phyloP scores from a whole-genome alignment of 352 stramenopile species.

The Phytophthora pinifolia region DNA sequence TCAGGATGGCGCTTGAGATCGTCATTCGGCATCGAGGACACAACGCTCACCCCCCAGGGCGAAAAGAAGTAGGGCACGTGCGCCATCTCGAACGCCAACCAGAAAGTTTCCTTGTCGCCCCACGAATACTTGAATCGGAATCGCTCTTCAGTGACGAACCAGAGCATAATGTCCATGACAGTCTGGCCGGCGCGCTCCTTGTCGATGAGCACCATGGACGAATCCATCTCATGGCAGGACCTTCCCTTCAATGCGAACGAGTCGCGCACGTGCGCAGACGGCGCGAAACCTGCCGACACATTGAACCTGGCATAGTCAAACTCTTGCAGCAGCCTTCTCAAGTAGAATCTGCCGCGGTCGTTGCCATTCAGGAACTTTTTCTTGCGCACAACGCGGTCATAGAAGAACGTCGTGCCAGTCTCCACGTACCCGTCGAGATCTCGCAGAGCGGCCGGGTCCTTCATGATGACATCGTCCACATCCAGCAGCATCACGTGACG shows the following conservation, averaged over 20 bases:
- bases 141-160: conserved; percentile 35
- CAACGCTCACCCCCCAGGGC: conserved; percentile 38
- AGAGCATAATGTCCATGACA: conserved; percentile 38
- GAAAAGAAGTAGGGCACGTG: conserved; percentile 40
- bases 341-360: conserved; percentile 32
- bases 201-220: conserved; percentile 60
- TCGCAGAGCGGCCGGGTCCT: conserved; percentile 42
- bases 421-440: conserved; percentile 37
- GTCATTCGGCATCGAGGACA: conserved; percentile 30
- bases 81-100: conserved; percentile 39
- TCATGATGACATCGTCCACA: conserved; percentile 52
- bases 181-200: conserved; percentile 32
- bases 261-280: conserved; percentile 38
- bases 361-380: conserved; percentile 45
- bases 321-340: conserved; percentile 33
- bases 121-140: conserved; percentile 38
- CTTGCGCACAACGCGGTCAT: conserved; percentile 52
- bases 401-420: conserved; percentile 65
- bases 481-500: conserved; percentile 44
- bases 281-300: conserved; percentile 11
- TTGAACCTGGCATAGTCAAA: conserved; percentile 55
- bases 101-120: conserved; percentile 50
- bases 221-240: conserved; percentile 62
- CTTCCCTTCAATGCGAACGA: conserved; percentile 42
- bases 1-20: conserved; percentile 34